Evolutionary conservation across 2,329 filamentous ascomycete species (phyloP).

Genomic region (Trichophyton equinum): DNA sequence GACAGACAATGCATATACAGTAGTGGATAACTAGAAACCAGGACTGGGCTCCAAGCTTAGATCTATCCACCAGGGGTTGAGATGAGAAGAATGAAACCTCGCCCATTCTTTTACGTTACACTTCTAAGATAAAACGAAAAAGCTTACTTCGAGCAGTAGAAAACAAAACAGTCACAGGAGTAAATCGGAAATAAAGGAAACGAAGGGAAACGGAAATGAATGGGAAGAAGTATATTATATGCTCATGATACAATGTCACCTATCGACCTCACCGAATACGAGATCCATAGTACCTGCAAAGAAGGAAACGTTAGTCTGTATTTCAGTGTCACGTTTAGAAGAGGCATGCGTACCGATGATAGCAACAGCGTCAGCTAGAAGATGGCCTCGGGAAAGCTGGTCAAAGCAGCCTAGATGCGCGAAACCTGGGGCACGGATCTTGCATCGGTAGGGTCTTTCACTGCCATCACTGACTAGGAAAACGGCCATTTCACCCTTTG

Average conservation of each 20-base stretch:
- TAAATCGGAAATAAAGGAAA: neutral
- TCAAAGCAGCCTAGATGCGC: conserved; percentile 92
- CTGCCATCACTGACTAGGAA: conserved; percentile 91
- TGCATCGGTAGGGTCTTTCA: conserved; percentile 92
- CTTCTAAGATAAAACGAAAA: neutral
- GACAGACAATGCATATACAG: conserved; percentile 2
- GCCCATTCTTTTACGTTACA: conserved; percentile 4
- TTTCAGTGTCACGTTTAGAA: neutral
- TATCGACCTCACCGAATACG: conserved; percentile 63
- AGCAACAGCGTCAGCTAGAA: conserved; percentile 91
- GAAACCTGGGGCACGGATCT: conserved; percentile 93
- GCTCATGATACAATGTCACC: conserved; percentile 25
- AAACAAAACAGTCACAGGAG: neutral
- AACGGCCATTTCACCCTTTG: conserved; percentile 99
- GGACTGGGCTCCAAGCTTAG: neutral
- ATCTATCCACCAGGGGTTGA: neutral
- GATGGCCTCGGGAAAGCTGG: conserved; percentile 79
- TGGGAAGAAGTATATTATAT: conserved; percentile 5
- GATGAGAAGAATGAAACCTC: neutral
- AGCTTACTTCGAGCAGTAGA: neutral
- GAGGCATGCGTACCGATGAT: conserved; percentile 54
- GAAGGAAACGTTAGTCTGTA: conserved; percentile 5
- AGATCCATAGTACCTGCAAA: conserved; percentile 59
- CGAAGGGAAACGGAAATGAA: neutral
- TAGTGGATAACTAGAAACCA: neutral